phyloP scores from a whole-genome alignment of 768 basidiomycete species.

The Auricularia auricula-judae region DNA sequence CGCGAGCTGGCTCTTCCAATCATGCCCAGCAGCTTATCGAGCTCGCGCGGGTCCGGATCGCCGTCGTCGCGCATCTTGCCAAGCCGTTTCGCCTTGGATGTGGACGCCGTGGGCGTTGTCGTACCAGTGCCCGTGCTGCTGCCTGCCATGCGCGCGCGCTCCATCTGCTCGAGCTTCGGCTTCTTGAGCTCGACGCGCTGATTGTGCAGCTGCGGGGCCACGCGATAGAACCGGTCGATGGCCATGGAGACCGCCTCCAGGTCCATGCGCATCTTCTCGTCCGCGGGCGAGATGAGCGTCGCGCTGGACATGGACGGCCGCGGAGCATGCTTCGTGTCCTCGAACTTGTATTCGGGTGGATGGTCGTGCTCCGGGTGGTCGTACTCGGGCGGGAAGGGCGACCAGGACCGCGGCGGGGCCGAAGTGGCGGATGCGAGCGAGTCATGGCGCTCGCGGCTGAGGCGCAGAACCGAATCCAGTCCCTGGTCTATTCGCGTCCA shows the following conservation, averaged over 20 bases:
- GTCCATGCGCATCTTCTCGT: slow-evolving; percentile 80
- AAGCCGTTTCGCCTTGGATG: slow-evolving; percentile 35
- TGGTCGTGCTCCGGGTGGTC: slow-evolving; percentile 22
- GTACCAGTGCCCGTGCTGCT: slow-evolving; percentile 14
- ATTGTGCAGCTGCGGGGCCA: slow-evolving; percentile 80
- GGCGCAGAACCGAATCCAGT: slow-evolving; percentile 52
- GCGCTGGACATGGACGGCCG: slow-evolving; percentile 3
- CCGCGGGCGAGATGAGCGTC: slow-evolving; percentile 13
- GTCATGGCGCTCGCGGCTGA: slow-evolving; percentile 54
- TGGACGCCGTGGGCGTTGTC: slow-evolving; percentile 8
- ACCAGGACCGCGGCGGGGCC: not conserved
- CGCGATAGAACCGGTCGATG: slow-evolving; percentile 78
- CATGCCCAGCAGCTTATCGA: slow-evolving; percentile 49
- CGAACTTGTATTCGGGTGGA: slow-evolving; percentile 9
- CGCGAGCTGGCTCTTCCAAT: slow-evolving; percentile 56
- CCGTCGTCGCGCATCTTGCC: slow-evolving; percentile 27
- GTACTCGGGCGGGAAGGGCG: slow-evolving; percentile 41
- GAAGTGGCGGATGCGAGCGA: not conserved
- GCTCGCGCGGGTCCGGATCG: slow-evolving; percentile 29
- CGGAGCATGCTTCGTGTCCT: slow-evolving; percentile 5
- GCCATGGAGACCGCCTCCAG: slow-evolving; percentile 77
- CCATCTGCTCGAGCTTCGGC: slow-evolving; percentile 60
- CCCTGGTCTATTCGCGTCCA: slow-evolving; percentile 70
- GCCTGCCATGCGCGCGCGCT: slow-evolving; percentile 43
- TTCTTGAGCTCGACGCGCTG: slow-evolving; percentile 86